A percentile compares a stretch with the other conserved stretches of the same genome.
phyloP scores from a whole-genome alignment of 208 protist species.

The Wallacemonas rigidus region DNA sequence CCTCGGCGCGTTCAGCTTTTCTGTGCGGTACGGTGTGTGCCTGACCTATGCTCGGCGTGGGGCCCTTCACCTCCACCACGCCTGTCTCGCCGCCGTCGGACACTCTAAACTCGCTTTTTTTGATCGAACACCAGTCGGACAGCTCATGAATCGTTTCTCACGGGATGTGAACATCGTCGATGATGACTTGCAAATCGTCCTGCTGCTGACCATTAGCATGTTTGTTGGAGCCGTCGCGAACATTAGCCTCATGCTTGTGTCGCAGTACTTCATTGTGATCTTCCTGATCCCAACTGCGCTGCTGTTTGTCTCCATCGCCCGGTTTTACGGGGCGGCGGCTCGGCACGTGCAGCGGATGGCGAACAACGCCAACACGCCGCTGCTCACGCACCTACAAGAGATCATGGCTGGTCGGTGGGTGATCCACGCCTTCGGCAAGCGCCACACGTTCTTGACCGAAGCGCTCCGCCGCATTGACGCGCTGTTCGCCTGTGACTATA shows the following conservation, averaged over 20 bases:
- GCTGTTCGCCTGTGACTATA: constrained; percentile 50
- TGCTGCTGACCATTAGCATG: constrained; percentile 46
- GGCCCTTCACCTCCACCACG: constrained; percentile 35
- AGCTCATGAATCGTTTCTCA: constrained; percentile 94
- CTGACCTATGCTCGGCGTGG: constrained; percentile 31
- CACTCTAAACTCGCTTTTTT: constrained; percentile 87
- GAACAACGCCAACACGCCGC: constrained; percentile 86
- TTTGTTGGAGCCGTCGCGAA: constrained; percentile 45
- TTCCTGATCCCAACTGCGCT: too few relatives aligned
- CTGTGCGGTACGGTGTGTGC: constrained; percentile 31
- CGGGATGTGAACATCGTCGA: constrained; percentile 89
- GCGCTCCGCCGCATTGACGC: constrained; percentile 40
- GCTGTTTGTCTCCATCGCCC: constrained; percentile 41
- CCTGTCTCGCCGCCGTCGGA: constrained; percentile 48
- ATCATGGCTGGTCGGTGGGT: constrained; percentile 87
- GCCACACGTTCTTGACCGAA: constrained; percentile 33
- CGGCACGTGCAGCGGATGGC: constrained; percentile 91
- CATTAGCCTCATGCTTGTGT: constrained; percentile 37
- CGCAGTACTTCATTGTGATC: constrained; percentile 40
- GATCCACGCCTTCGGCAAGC: constrained; percentile 74
- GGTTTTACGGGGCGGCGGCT: constrained; percentile 77
- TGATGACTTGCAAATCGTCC: constrained; percentile 33
- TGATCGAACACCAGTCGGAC: constrained; percentile 90
- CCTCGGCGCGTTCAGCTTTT: constrained; percentile 21
- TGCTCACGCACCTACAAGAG: constrained; percentile 92